Base-by-base conservation (phyloP, 208 protist species). In the Strigomonas oncopelti region DNA sequence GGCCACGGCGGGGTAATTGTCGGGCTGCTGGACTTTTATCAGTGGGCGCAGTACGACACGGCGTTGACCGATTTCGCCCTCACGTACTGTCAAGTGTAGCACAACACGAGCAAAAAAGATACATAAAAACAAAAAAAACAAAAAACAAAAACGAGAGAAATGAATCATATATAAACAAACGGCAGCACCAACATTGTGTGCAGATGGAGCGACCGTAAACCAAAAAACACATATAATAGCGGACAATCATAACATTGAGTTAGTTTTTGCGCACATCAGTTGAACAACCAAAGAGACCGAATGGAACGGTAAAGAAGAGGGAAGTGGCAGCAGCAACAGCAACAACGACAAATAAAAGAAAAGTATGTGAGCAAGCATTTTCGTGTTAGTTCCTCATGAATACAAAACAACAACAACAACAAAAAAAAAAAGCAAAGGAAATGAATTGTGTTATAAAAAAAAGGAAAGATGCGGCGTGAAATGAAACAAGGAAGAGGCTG, bases 1-100 rank as follows among this genome's bases (percentile, higher is more conserved):
- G 61, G 75, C 11, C 55, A 64, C 3, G 75, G 74, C 1, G 74
- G 81, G 29, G 76, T 83, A 25, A 85, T 90, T 65, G 72, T 75
- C 0, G 84, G 84, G 3, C 69, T 95, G 29, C 73, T 91, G 27
- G 89, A 95, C 61, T 95, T 92, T 78, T 95, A 95, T 74, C 89
- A 92, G 67, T 95, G 86, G 83, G 83, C 83, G 27, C 89, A 92
- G 74, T 90, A 91, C 71, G 89, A 95, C 70, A 72, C 63, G 20
- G 61, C 81, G 0, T 68, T 95, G 42, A 65, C 77, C 18, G 74
- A 74, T 24, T 84, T 91, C 54, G 86, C 86, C 13, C 71, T 81
- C 32, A 34, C 55, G 46, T 92, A 91, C 65, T 90, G 84, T 68
- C 22, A 59, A 27, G 29, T 42, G 24, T 78, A 65, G 27, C n/a